Conservation (phyloP, 805 yeast species). For the Metschnikowia hibisci region DNA sequence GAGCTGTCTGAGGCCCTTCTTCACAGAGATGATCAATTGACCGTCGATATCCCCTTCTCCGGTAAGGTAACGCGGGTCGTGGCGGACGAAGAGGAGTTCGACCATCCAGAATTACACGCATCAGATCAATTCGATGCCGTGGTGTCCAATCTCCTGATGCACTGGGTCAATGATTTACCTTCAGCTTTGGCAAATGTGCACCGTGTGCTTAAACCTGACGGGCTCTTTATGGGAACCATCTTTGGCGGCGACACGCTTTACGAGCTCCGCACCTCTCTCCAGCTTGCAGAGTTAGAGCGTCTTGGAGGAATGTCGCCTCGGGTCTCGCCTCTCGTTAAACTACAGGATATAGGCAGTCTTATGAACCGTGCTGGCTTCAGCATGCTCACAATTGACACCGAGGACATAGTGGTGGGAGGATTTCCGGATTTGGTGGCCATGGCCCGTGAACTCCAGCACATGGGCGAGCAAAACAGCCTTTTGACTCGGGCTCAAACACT, state of each 20-base stretch:
- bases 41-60: conserved; percentile 39
- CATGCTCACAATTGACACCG: conserved; percentile 78
- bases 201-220: conserved; percentile 66
- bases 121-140: conserved; percentile 60
- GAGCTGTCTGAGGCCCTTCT: conserved; percentile 58
- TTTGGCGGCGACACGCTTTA: conserved; percentile 84
- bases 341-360: conserved; percentile 70
- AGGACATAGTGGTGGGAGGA: conserved; percentile 70
- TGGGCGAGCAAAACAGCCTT: conserved; percentile 83
- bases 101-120: conserved; percentile 35
- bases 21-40: conserved; percentile 43
- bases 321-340: conserved; percentile 74
- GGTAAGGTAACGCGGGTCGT: conserved; percentile 48
- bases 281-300: conserved; percentile 78
- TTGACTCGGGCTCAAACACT: conserved; percentile 41
- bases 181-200: conserved; percentile 53
- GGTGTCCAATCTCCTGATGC: conserved; percentile 66
- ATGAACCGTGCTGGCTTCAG: conserved; percentile 74
- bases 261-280: conserved; percentile 75
- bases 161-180: conserved; percentile 88
- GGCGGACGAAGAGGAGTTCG: conserved; percentile 65
- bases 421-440: conserved; percentile 69
- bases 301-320: conserved; percentile 77
- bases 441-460: conserved; percentile 65
- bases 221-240: conserved; percentile 75